Base-by-base conservation (phyloP, 2,329 filamentous ascomycete species). In the Mollisia scopiformis region DNA sequence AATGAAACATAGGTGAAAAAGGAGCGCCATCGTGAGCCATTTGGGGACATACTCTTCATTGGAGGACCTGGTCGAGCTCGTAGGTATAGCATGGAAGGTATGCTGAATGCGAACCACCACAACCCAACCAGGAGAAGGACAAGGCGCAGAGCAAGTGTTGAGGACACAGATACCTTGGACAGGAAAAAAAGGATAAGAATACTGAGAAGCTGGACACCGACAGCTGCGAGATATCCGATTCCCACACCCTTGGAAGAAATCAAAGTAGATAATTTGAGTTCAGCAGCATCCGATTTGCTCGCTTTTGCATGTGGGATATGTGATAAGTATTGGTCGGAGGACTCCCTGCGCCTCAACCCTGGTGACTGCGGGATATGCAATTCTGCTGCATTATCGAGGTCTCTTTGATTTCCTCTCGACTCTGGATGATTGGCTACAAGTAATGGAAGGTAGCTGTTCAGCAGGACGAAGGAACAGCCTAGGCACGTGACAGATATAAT, bases 51-150 rank as follows among this genome's bases (percentile, higher is more conserved):
- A 5, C 62, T 47, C 37, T 82, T 80, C 7, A 97, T 77, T 0
- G 93, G 93, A 28, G 95, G 95, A 0, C 95, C 95, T 1, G 95
- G 95, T 51, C 95, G 86, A 3, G 93, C 88, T 46, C 93, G 88
- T 31, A 99, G 82, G 90, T 92, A 97, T 68, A 95, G 76, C 2
- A 91, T 92, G 0, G 92, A 88, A 0, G 95, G 95, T 57, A 98
- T 87, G 5, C 92, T 96, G 74, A 98, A 98, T 30, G 89, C 61
- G 43, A 93, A 86, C 95, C 95, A 99, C 95, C 95, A 99, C 25
- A 87, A 75, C 30, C 95, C 95, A 56, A 98, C 88, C 60, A 93
- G 78, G 74, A 96, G 92, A 10, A 99, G 83, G 0, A 95, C 94
- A 5, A 98, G 82, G 3, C 93, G 88, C 47, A 97, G 87, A 0